Evolutionary conservation across 768 basidiomycete species (phyloP).

Genomic region (Austroboletus eburneus): DNA sequence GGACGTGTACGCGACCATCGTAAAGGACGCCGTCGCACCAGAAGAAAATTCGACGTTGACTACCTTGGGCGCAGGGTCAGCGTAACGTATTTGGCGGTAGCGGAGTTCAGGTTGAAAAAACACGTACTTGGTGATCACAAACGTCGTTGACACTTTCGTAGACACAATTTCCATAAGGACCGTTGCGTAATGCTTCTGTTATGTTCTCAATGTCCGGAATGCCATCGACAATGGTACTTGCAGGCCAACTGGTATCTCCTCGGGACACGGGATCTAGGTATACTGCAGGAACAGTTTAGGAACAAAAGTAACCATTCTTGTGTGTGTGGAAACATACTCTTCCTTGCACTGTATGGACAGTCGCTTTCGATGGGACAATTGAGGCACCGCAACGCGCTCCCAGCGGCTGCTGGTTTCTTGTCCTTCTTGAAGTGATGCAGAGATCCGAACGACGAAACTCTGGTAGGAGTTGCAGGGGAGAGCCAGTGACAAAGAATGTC

Average conservation of each 20-base stretch:
- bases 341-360: conserved; percentile 86
- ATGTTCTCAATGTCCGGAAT: conserved; percentile 86
- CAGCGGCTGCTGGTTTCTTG: conserved; percentile 66
- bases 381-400: conserved; percentile 64
- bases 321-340: conserved; percentile 43
- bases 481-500: conserved; percentile 81
- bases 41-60: conserved; percentile 85
- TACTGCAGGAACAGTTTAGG: conserved; percentile 40
- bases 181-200: conserved; percentile 60
- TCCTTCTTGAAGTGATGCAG: conserved; percentile 76
- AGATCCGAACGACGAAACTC: conserved; percentile 84
- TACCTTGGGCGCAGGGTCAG: conserved; percentile 38
- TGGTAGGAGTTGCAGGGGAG: conserved; percentile 55
- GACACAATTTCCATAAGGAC: conserved; percentile 79
- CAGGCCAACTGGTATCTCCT: conserved; percentile 57
- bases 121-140: conserved; percentile 71
- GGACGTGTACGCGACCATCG: conserved; percentile 85
- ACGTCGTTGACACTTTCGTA: conserved; percentile 86
- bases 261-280: conserved; percentile 72
- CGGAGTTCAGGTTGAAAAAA: background rate
- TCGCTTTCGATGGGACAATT: conserved; percentile 69
- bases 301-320: background rate
- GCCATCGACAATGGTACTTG: conserved; percentile 66
- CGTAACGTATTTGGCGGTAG: background rate
- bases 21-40: conserved; percentile 79